phyloP scores from a whole-genome alignment of 441 rosid species.

The Eutrema salsugineum region DNA sequence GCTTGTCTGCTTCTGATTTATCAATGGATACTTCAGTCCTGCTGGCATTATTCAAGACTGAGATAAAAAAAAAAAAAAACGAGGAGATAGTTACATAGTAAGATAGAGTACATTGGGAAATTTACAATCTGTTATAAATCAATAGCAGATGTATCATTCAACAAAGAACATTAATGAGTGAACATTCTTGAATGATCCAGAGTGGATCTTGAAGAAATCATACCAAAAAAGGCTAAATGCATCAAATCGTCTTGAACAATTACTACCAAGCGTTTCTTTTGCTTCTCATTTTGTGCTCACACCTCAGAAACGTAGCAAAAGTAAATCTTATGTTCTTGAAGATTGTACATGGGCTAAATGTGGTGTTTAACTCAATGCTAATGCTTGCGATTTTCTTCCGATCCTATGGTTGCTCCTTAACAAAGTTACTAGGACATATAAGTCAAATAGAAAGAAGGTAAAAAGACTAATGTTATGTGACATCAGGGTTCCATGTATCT shows the following conservation, averaged over 20 bases:
- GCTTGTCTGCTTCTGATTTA: constrained; percentile 53
- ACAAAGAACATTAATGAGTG: background rate
- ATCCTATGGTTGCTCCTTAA: background rate
- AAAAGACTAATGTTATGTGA: background rate
- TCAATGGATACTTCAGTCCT: constrained; percentile 40
- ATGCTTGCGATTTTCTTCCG: background rate
- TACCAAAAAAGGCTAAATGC: too few species aligned
- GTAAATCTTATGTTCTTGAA: background rate
- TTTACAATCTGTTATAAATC: background rate
- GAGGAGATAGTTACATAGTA: background rate
- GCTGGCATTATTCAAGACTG: constrained; percentile 49
- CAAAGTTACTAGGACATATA: background rate
- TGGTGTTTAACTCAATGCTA: background rate
- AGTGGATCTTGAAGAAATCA: too few species aligned
- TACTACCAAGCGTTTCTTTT: too few species aligned
- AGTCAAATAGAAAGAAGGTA: background rate
- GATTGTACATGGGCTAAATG: background rate
- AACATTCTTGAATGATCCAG: too few species aligned
- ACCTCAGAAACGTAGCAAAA: background rate
- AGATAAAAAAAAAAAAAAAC: background rate
- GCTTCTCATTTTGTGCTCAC: too few species aligned
- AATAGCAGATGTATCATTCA: background rate
- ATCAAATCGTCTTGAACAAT: too few species aligned
- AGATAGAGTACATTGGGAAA: background rate
- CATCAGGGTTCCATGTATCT: background rate